phyloP scores from a whole-genome alignment of 2,329 filamentous ascomycete species.

The Hypoxylon sp. region DNA sequence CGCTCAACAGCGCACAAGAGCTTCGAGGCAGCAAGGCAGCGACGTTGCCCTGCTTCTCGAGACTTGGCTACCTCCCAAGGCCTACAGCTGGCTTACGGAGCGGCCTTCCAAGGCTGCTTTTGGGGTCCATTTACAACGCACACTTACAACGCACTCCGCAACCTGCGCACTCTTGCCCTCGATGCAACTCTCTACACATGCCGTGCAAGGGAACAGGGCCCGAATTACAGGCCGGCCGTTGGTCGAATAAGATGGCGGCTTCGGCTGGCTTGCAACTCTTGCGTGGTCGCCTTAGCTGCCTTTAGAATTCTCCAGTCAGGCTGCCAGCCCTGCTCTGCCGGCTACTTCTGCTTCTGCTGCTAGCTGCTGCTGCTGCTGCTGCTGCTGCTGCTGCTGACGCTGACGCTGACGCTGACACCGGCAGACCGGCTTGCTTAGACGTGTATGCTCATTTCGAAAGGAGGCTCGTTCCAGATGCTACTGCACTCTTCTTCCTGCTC shows the following conservation, averaged over 20 bases:
- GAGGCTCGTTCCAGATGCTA: conserved; percentile 6
- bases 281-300: conserved; percentile 29
- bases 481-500: conserved; percentile 3
- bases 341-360: conserved; percentile 1
- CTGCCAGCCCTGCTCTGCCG: conserved; percentile 21
- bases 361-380: not conserved
- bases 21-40: not conserved
- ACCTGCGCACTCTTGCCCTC: not conserved
- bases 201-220: not conserved
- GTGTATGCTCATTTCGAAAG: no score
- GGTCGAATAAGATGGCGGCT: conserved; percentile 7
- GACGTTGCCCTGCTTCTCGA: not conserved
- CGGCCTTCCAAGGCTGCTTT: not conserved
- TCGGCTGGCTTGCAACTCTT: not conserved
- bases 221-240: not conserved
- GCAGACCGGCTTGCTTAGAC: no score
- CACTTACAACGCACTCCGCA: not conserved
- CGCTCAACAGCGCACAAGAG: not conserved
- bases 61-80: not conserved
- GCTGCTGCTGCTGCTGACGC: not conserved
- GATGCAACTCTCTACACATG: conserved; percentile 11
- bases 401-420: not conserved
- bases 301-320: conserved; percentile 18
- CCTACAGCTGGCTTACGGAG: not conserved
- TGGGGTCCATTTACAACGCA: not conserved